These are phyloP conservation scores for Gracilaria vermiculophylla DNA, from an alignment of 23 red algal genomes.

Conservation along the genomic window DNA sequence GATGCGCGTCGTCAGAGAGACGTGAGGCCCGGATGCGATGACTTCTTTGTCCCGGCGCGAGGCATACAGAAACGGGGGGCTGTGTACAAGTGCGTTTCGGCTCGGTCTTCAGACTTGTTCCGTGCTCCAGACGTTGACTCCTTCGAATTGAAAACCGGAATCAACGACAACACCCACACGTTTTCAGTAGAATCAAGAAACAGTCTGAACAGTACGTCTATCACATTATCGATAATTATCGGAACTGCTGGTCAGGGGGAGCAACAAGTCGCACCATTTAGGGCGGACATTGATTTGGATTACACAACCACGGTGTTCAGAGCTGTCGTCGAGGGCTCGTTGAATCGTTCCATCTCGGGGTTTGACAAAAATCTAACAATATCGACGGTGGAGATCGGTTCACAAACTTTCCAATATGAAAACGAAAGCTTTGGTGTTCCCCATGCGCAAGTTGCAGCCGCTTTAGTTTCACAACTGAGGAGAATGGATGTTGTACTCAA, in stretches of 20 bases:
- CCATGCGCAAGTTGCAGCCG: background rate
- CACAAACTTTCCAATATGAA: background rate
- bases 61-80: background rate
- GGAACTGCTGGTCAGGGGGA: background rate
- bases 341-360: background rate
- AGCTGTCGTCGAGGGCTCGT: background rate
- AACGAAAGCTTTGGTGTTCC: background rate
- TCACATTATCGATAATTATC: background rate
- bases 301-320: background rate
- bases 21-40: background rate
- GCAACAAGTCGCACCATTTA: background rate
- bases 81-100: background rate
- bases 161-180: background rate
- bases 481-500: constrained; percentile 14
- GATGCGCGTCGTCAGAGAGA: background rate
- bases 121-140: background rate
- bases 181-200: background rate
- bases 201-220: background rate
- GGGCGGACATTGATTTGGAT: background rate
- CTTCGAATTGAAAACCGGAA: background rate
- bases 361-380: background rate
- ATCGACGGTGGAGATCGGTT: background rate
- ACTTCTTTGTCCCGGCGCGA: background rate
- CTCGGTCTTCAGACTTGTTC: no score
- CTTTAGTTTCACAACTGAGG: background rate